Conservation (phyloP, 345 rosid genomes). For the Euphorbia tirucalli region DNA sequence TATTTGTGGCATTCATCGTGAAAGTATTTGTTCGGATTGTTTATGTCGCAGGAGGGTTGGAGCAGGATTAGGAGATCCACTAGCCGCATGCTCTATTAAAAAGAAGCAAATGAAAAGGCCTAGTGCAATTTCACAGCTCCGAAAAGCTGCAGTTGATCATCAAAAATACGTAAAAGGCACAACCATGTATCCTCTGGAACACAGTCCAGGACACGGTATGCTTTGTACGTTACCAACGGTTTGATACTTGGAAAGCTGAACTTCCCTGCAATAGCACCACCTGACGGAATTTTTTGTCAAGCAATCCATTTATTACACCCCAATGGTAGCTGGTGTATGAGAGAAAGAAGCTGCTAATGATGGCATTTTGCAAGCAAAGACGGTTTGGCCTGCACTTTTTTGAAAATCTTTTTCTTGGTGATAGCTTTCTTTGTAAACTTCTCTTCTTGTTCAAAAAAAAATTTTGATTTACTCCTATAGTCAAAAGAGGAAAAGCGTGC, state of each 20-base stretch:
- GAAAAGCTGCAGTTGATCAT: conserved; percentile 55
- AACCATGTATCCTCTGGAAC: conserved; percentile 66
- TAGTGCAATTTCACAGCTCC: conserved; percentile 28
- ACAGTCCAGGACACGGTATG: conserved; percentile 64
- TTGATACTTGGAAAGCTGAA: conserved; percentile 16
- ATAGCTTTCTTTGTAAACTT: neutral
- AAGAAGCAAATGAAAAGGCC: conserved; percentile 44
- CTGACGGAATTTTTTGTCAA: neutral
- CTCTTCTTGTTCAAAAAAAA: neutral
- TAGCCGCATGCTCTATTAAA: conserved; percentile 47
- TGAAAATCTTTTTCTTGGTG: conserved; percentile 7
- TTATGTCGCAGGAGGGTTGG: conserved; percentile 59
- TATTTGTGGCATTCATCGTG: no score
- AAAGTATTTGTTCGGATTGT: neutral
- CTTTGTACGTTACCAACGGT: conserved; percentile 50
- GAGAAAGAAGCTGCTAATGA: neutral
- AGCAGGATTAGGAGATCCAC: conserved; percentile 58
- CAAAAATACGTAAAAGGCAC: conserved; percentile 51
- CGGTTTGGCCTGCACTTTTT: neutral
- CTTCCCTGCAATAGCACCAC: no score
- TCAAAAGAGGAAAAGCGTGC: neutral
- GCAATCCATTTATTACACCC: conserved; percentile 10
- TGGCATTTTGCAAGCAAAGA: conserved; percentile 3
- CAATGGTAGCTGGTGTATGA: neutral
- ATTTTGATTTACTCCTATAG: neutral